These are phyloP conservation scores for Parmales sp. DNA, from an alignment of 108 stramenopile genomes.

Conservation along the genomic window DNA sequence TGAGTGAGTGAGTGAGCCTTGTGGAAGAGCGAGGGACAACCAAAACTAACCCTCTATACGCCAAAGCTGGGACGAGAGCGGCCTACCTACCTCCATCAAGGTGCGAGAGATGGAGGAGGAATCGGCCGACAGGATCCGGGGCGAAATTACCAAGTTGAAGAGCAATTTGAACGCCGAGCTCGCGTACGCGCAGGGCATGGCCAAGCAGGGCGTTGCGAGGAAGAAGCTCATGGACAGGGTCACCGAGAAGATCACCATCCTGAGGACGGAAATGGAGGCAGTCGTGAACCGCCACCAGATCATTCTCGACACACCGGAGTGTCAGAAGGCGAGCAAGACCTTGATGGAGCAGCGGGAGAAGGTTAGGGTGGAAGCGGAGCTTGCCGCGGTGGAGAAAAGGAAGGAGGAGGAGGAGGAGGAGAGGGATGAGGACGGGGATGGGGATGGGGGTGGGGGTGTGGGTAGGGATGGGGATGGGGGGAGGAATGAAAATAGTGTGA, in stretches of 20 bases:
- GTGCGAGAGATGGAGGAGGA: neutral
- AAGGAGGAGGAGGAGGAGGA: too few relatives aligned
- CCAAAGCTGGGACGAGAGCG: neutral
- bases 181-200: too few relatives aligned
- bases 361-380: too few relatives aligned
- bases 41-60: neutral
- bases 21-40: neutral
- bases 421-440: too few relatives aligned
- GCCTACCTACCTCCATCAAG: neutral
- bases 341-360: too few relatives aligned
- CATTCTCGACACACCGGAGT: neutral
- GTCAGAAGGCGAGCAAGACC: neutral
- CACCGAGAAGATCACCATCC: constrained; percentile 62
- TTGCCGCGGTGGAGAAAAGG: too few relatives aligned
- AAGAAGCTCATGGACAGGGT: constrained; percentile 53
- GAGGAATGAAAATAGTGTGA: too few relatives aligned
- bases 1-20: neutral
- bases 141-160: constrained; percentile 10
- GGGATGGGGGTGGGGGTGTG: too few relatives aligned
- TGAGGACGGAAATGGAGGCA: constrained; percentile 77
- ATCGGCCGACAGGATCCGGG: neutral
- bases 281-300: constrained; percentile 37
- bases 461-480: too few relatives aligned
- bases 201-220: constrained; percentile 39
- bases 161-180: constrained; percentile 39